These are phyloP conservation scores for Suhomyces sp. DNA, from an alignment of 805 yeast genomes.

Conservation along the genomic window DNA sequence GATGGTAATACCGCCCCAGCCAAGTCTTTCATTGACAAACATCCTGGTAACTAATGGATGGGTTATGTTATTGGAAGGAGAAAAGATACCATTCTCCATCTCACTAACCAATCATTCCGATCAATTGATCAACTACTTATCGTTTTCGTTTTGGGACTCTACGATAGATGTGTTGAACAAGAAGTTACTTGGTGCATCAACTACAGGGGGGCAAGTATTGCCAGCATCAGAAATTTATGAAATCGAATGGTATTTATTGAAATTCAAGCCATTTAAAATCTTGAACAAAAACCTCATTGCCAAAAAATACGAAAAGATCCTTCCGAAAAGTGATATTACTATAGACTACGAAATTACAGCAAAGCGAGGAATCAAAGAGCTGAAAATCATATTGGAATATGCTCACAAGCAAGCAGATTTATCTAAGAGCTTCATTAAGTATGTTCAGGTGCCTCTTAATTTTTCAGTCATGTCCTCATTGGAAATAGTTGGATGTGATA, in stretches of 20 bases:
- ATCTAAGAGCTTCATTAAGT: constrained; percentile 41
- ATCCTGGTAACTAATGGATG: constrained; percentile 59
- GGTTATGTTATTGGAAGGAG: constrained; percentile 80
- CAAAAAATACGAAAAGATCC: constrained; percentile 35
- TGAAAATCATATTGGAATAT: constrained; percentile 64
- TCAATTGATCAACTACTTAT: constrained; percentile 53
- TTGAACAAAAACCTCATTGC: constrained; percentile 43
- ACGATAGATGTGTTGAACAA: constrained; percentile 61
- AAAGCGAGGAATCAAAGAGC: constrained; percentile 68
- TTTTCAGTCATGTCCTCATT: constrained; percentile 70
- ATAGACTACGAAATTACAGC: constrained; percentile 63
- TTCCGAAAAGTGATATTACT: constrained; percentile 38
- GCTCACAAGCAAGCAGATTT: constrained; percentile 29
- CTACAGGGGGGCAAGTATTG: constrained; percentile 27
- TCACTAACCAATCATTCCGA: constrained; percentile 56
- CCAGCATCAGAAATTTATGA: constrained; percentile 69
- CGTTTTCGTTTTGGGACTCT: constrained; percentile 69
- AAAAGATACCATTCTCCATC: constrained; percentile 49
- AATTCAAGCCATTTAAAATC: constrained; percentile 55
- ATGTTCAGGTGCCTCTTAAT: constrained; percentile 63
- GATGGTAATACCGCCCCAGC: constrained; percentile 51
- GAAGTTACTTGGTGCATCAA: constrained; percentile 36
- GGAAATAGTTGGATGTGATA: constrained; percentile 72
- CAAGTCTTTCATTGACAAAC: constrained; percentile 52
- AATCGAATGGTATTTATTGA: constrained; percentile 63